phyloP scores from a whole-genome alignment of 805 yeast genomes.

The Schwanniomyces vanrijiae region DNA sequence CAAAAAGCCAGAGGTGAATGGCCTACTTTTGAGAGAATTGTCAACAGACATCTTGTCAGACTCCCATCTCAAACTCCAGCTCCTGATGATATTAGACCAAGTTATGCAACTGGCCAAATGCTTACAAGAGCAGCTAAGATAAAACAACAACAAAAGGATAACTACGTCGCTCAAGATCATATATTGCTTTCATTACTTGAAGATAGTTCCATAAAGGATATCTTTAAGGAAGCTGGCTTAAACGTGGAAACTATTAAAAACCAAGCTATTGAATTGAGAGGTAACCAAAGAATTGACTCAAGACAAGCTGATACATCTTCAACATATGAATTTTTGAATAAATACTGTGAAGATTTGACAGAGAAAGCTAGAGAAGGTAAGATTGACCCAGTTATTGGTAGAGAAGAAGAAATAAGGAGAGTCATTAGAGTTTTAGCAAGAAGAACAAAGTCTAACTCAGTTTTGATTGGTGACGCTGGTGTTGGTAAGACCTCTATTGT shows the following conservation, averaged over 20 bases:
- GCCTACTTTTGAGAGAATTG: slow-evolving; percentile 71
- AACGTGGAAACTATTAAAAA: slow-evolving; percentile 71
- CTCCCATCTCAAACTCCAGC: slow-evolving; percentile 89
- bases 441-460: slow-evolving; percentile 95
- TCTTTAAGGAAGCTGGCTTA: slow-evolving; percentile 71
- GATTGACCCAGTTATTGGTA: slow-evolving; percentile 96
- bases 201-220: slow-evolving; percentile 64
- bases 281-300: slow-evolving; percentile 88
- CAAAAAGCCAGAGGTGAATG: slow-evolving; percentile 90
- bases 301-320: slow-evolving; percentile 91
- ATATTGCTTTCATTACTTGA: slow-evolving; percentile 80
- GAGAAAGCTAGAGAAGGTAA: slow-evolving; percentile 92
- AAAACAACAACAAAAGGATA: slow-evolving; percentile 85
- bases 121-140: slow-evolving; percentile 73
- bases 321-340: slow-evolving; percentile 76
- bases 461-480: slow-evolving; percentile 98
- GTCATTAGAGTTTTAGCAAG: slow-evolving; percentile 95
- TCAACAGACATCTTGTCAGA: slow-evolving; percentile 79
- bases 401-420: slow-evolving; percentile 97
- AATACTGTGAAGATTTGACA: slow-evolving; percentile 92
- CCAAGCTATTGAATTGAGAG: slow-evolving; percentile 80
- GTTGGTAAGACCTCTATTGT: slow-evolving; percentile 98
- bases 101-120: slow-evolving; percentile 74
- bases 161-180: slow-evolving; percentile 93
- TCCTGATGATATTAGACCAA: slow-evolving; percentile 75